A percentile compares a stretch with the other conserved stretches of the same genome.
phyloP scores from a whole-genome alignment of 2,329 filamentous ascomycete species.

The Phaeosphaeria sp. region DNA sequence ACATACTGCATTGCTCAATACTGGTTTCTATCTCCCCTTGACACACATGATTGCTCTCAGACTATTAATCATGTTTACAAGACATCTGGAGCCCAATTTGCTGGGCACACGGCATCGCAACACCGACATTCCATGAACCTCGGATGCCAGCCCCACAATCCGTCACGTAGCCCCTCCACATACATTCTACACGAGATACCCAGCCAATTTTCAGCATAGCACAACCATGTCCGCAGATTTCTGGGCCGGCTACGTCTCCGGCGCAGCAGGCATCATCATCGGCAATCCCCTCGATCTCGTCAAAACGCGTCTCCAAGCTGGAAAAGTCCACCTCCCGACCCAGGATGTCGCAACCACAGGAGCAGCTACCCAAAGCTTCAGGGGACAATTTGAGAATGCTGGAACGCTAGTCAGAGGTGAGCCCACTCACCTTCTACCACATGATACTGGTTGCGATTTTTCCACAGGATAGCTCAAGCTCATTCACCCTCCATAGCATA shows the following conservation, averaged over 20 bases:
- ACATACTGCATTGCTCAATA: background rate
- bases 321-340: constrained; percentile 31
- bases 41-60: background rate
- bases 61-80: background rate
- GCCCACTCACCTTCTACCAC: no score
- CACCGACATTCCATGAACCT: background rate
- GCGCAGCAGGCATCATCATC: constrained; percentile 83
- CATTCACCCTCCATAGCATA: constrained; percentile 29
- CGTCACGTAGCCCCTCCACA: background rate
- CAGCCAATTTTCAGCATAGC: background rate
- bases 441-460: no score
- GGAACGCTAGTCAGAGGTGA: constrained; percentile 47
- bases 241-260: constrained; percentile 90
- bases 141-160: constrained; percentile 1
- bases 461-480: no score
- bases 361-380: constrained; percentile 26
- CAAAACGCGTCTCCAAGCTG: constrained; percentile 82
- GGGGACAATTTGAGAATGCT: constrained; percentile 44
- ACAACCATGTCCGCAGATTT: constrained; percentile 81
- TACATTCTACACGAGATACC: background rate
- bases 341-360: constrained; percentile 14
- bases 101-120: background rate
- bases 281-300: constrained; percentile 84
- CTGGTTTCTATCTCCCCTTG: background rate
- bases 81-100: background rate